phyloP scores from a whole-genome alignment of 176 grass and related monocot species.

The Microstegium vimineum region DNA sequence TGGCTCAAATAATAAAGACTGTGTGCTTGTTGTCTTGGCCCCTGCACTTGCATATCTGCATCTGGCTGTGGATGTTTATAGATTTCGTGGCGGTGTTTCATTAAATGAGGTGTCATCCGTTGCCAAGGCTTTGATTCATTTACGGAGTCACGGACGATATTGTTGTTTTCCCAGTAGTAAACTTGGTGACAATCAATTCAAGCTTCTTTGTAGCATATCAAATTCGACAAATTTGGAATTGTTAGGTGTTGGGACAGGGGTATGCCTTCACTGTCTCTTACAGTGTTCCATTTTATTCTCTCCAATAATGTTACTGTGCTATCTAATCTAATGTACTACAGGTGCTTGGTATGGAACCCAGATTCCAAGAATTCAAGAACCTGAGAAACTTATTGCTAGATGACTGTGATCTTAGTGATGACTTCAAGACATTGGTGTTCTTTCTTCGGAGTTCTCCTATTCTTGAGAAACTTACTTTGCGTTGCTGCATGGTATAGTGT shows the following conservation, averaged over 20 bases:
- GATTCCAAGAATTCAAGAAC: neutral
- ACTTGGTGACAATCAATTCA: neutral
- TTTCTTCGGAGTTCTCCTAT: neutral
- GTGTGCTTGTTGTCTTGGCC: neutral
- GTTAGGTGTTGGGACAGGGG: neutral
- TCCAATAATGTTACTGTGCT: neutral
- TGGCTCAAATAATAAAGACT: neutral
- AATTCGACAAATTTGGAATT: neutral
- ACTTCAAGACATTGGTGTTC: neutral
- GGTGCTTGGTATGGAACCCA: neutral
- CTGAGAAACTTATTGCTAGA: neutral
- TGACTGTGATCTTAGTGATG: neutral
- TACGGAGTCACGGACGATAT: fast-evolving
- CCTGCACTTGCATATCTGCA: neutral
- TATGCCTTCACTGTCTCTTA: neutral
- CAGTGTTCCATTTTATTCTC: neutral
- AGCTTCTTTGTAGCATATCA: neutral
- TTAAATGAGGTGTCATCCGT: neutral
- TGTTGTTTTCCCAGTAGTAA: too few relatives aligned
- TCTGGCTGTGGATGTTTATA: fast-evolving
- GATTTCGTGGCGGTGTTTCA: neutral
- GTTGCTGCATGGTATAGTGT: neutral
- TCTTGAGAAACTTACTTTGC: neutral
- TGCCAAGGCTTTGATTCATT: neutral
- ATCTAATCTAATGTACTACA: neutral